These are phyloP conservation scores for Besnoitia besnoiti DNA, from an alignment of 169 alveolate genomes.

Conservation along the genomic window DNA sequence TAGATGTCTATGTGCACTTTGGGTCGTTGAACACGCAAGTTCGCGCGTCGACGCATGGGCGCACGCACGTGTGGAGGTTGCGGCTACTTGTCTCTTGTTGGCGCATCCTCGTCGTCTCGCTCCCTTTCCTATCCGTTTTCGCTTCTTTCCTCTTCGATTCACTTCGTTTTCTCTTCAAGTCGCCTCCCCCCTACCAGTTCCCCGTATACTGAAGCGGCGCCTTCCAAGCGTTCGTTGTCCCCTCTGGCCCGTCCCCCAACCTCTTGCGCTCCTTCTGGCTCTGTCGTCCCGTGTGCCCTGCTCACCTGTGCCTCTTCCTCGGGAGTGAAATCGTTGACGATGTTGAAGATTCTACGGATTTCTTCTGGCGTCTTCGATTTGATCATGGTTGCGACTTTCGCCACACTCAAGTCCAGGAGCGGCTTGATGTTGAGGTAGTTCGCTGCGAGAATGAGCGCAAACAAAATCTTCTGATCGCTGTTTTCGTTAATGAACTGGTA, in stretches of 20 bases:
- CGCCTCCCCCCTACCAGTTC: no score
- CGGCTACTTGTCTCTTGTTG: no score
- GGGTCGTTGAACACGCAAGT: no score
- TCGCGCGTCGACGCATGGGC: no score
- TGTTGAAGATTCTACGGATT: constrained; percentile 91
- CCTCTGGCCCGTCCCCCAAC: background rate
- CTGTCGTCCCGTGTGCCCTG: background rate
- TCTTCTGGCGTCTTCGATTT: constrained; percentile 89
- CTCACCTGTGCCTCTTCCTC: constrained; percentile 94
- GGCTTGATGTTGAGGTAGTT: constrained; percentile 93
- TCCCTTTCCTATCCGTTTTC: no score
- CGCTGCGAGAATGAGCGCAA: constrained; percentile 92
- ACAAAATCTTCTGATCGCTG: constrained; percentile 89
- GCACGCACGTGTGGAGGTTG: no score
- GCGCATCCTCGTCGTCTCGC: no score
- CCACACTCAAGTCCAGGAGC: constrained; percentile 91
- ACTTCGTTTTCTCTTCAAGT: no score
- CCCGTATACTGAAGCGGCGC: no score
- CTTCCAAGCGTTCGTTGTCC: no score
- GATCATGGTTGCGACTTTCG: constrained; percentile 94
- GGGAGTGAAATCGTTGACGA: constrained; percentile 94
- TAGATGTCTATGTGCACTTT: no score
- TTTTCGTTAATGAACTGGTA: constrained; percentile 87
- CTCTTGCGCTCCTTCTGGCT: background rate
- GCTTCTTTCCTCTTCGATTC: no score